Base-by-base conservation (phyloP, 371 early-diverging fungal species). In the Actinomucor elegans region DNA sequence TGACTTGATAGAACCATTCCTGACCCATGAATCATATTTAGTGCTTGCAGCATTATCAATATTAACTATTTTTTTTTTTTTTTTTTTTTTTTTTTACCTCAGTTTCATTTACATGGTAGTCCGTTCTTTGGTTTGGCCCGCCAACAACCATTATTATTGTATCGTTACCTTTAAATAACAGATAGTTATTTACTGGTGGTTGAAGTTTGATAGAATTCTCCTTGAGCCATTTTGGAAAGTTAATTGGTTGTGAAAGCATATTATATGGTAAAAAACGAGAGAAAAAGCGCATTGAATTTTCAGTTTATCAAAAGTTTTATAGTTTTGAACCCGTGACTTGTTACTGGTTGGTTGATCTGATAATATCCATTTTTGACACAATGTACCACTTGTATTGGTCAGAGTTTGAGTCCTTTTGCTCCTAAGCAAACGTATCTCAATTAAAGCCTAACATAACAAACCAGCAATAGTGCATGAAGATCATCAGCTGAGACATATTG, bases 1-100 rank as follows among this genome's bases (percentile, higher is more conserved):
- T 89, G 76, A 90, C 69, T 71, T 97, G 97, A 73, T 89, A 94
- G 71, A 98, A 98, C 91, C 93, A 97, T 68, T 98, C 98, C 86
- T 92, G 61, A 38, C 17, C 35, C 18, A 26, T 18, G 15, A 17
- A n/a, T 18, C 24, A 35, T 4, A 15, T 57, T n/a, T n/a, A n/a
- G n/a, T n/a, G n/a, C n/a, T n/a, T n/a, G n/a, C n/a, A n/a, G n/a
- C n/a, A n/a, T n/a, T n/a, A n/a, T n/a, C n/a, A n/a, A n/a, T n/a
- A n/a, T 15, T 24, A n/a, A 31, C 35, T 21, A 23, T 17, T 28
- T 35, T 15, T 6, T 44, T 23, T 31, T 31, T 36, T 35, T 14
- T 4, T 35, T 10, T 14, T 44, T n/a, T 9, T 4, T 33, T 18
- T 34, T 1, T 47, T 17, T 71, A 90, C 93, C 83, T 96, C 97